Conservation (phyloP, 805 yeast genomes). For the Saturnispora besseyi region DNA sequence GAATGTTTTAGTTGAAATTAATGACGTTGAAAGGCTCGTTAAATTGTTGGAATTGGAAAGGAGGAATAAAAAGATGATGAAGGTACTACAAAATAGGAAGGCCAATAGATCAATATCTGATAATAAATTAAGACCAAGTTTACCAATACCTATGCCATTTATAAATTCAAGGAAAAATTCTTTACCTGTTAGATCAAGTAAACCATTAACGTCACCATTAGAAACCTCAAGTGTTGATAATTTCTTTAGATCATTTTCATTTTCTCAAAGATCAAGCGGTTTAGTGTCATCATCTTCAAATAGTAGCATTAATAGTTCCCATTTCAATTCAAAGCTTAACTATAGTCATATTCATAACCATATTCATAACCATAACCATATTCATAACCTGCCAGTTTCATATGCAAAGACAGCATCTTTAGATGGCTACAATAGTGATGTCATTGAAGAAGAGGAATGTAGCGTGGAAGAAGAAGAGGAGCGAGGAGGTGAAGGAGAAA, state of each 20-base stretch:
- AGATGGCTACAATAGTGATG: not conserved
- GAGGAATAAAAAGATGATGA: conserved; percentile 17
- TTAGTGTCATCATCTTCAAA: conserved; percentile 7
- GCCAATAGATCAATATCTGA: conserved; percentile 9
- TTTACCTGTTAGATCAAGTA: conserved; percentile 35
- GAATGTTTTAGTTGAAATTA: conserved; percentile 49
- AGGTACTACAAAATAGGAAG: conserved; percentile 18
- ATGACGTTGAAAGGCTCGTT: conserved; percentile 45
- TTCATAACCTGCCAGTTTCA: not conserved
- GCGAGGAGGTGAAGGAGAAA: not conserved
- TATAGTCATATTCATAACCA: not conserved
- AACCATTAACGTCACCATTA: conserved; percentile 40
- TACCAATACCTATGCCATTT: not conserved
- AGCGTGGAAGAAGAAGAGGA: not conserved
- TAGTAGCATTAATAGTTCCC: not conserved
- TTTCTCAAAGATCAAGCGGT: conserved; percentile 18
- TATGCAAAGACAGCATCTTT: conserved; percentile 5
- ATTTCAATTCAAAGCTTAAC: not conserved
- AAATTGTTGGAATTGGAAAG: conserved; percentile 33
- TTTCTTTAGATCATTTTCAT: conserved; percentile 29
- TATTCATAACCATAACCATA: not conserved
- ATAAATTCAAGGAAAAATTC: conserved; percentile 11
- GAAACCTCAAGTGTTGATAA: conserved; percentile 28
- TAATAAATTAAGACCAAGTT: conserved; percentile 1
- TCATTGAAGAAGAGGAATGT: conserved; percentile 6